Base-by-base conservation (phyloP, 495 filamentous ascomycete genomes). In the Talaromyces stipitatus region DNA sequence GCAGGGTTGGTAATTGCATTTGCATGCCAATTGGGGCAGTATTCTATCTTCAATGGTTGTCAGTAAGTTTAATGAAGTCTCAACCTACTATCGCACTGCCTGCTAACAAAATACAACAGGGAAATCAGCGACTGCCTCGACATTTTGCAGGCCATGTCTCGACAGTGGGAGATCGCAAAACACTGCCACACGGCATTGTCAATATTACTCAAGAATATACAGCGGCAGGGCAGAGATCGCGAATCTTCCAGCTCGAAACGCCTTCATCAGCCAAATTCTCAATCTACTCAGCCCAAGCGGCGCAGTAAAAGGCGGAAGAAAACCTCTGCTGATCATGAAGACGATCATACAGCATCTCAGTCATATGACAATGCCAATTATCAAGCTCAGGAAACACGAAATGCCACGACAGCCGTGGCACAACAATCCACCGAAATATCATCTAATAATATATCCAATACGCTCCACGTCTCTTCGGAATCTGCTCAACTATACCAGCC, bases 121-220 rank as follows among this genome's bases (percentile, higher is more conserved):
- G 72, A 75, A 56, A 72, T 75, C 4, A 54, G 63, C 12, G 60
- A 64, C 22, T 72, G 68, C 24, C 66, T 67, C 7, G 50, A 58
- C 14, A 66, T 70, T 28, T 52, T 75, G 14, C 56, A 59, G n/a
- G 62, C 58, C 6, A 75, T 75, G 71, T 69, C 66, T 55, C 16
- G 33, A 4, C 69, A 72, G 59, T 75, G 72, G 72, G 71, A 75
- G 60, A 71, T 71, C 3, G 72, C 72, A 10, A 70, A 64, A 46
- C 69, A 73, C 36, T 73, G 72, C 47, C 65, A 71, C 20, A 62
- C 62, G 1, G 67, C 72, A 1, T 57, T 75, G 4, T 62, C 63
- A 7, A 38, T 72, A 1, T 53, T 75, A n/a, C 55, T 30, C 41
- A 26, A 29, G 24, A 51, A 58, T 52, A 46, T 56, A 38, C 16